Percentiles rank a stretch among this genome's conserved stretches.
phyloP scores from a whole-genome alignment of 352 stramenopile genomes.

The Globisporangium heterothallicum region DNA sequence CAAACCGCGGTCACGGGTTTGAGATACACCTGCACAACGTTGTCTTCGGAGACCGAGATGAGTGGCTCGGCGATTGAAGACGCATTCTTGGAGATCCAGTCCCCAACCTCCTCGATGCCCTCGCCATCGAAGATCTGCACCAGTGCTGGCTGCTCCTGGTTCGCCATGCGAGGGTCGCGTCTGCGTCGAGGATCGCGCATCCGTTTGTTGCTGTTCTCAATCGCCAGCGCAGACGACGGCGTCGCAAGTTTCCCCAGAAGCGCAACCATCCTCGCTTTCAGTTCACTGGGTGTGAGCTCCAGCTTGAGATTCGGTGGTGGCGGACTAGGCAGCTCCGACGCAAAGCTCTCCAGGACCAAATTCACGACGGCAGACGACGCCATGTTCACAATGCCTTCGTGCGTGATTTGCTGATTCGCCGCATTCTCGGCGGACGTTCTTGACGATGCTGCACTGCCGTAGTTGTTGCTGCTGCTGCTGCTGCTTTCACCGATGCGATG shows the following conservation, averaged over 20 bases:
- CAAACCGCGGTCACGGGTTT: constrained; percentile 51
- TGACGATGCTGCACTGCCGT: background rate
- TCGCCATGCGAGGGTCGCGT: constrained; percentile 32
- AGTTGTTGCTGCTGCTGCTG: constrained; percentile 15
- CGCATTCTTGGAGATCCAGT: constrained; percentile 80
- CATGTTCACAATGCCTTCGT: constrained; percentile 75
- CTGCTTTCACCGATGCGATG: constrained; percentile 32
- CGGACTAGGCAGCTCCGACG: constrained; percentile 44
- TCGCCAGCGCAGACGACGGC: constrained; percentile 69
- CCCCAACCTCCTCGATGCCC: constrained; percentile 51
- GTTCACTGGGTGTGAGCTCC: constrained; percentile 59
- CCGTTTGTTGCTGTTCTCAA: constrained; percentile 60
- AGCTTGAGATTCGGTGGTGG: constrained; percentile 47
- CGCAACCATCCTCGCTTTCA: constrained; percentile 61
- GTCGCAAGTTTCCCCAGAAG: constrained; percentile 60
- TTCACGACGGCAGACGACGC: constrained; percentile 62
- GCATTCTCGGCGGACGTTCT: background rate
- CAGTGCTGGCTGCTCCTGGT: constrained; percentile 44
- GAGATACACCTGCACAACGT: constrained; percentile 69
- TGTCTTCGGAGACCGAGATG: constrained; percentile 70
- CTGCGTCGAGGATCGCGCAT: constrained; percentile 61
- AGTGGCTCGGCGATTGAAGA: constrained; percentile 73
- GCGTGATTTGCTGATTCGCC: constrained; percentile 36
- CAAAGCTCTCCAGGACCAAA: constrained; percentile 66
- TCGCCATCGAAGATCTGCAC: constrained; percentile 69